Conservation (phyloP, 140 eudicot species). For the Oenanthe javanica region DNA sequence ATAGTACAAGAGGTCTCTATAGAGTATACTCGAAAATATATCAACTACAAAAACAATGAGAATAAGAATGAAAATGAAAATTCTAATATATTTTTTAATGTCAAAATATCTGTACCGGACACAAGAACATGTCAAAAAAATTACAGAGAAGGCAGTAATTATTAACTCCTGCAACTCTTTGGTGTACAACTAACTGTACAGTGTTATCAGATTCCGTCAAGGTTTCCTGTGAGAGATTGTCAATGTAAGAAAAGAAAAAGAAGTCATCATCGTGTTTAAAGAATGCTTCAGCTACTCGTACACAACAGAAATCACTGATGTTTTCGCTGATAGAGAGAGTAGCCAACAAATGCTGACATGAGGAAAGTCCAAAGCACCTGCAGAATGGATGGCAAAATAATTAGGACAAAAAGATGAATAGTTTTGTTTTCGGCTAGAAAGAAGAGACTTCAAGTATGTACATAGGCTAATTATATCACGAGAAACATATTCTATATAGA, state of each 20-base stretch:
- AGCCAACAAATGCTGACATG: slow-evolving; percentile 93
- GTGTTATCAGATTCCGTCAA: too few relatives aligned
- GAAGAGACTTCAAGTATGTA: background rate
- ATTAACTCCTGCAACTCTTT: background rate
- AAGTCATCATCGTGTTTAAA: slow-evolving; percentile 12
- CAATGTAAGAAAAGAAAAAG: background rate
- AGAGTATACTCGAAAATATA: background rate
- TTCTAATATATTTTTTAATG: background rate
- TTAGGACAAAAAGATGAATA: background rate
- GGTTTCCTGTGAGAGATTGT: background rate
- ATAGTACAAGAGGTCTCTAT: background rate
- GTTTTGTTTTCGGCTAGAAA: background rate
- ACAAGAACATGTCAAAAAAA: background rate
- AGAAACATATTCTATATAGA: background rate
- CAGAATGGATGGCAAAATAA: background rate
- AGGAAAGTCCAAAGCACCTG: slow-evolving; percentile 95
- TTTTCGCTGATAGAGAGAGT: slow-evolving; percentile 80
- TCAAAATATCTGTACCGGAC: background rate
- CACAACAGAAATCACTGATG: slow-evolving; percentile 32
- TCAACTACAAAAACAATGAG: background rate
- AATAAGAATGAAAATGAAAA: background rate
- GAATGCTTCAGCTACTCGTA: slow-evolving; percentile 9
- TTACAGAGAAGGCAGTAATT: background rate
- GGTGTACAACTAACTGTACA: background rate
- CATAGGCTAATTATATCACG: background rate